Evolutionary conservation across 2,329 filamentous ascomycete genomes (phyloP).

Genomic region (Cladophialophora immunda): DNA sequence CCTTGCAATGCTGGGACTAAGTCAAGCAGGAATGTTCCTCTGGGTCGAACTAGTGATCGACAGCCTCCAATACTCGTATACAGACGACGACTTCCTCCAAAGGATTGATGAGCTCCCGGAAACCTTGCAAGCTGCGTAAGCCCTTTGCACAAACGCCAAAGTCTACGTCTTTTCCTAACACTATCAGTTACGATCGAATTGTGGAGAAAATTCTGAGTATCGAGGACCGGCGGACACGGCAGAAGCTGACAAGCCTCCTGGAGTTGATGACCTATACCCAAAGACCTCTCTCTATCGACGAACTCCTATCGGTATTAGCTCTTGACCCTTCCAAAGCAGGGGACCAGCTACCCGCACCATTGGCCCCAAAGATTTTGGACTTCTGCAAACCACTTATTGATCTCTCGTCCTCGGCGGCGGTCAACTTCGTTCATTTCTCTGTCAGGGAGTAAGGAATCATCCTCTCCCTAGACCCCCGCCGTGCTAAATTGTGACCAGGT

Average conservation of each 20-base stretch:
- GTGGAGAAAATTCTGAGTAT: neutral
- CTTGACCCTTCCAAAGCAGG: neutral
- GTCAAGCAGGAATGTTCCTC: conserved; percentile 5
- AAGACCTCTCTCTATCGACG: neutral
- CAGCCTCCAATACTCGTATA: neutral
- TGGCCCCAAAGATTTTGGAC: neutral
- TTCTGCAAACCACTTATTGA: neutral
- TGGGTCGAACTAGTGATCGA: neutral
- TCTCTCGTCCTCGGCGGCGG: neutral
- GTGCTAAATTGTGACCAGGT: no score
- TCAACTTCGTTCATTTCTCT: neutral
- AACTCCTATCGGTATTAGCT: neutral
- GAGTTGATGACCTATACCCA: neutral
- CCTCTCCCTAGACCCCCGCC: no score
- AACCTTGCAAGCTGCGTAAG: neutral
- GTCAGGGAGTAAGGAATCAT: neutral
- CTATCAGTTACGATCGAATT: neutral
- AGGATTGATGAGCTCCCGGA: neutral
- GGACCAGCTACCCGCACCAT: neutral
- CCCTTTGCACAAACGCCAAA: neutral
- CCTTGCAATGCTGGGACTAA: no score
- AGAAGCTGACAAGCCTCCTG: neutral
- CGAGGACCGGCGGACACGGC: neutral
- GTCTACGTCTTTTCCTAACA: neutral
- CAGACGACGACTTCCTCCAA: neutral